Conservation (phyloP, 164 flowering plant genomes). For the Vitis amurensis region DNA sequence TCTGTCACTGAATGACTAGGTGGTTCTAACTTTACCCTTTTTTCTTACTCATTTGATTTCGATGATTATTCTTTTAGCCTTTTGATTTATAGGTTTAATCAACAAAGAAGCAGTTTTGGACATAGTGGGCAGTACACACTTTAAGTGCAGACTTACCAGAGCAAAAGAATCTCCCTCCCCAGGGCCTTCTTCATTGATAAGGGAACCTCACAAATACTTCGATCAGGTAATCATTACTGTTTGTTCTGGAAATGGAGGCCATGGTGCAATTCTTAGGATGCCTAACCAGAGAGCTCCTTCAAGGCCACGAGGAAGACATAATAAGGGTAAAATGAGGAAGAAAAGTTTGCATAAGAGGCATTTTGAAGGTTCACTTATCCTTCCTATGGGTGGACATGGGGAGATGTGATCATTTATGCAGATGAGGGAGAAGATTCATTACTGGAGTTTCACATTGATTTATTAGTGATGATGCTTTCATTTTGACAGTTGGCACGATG, state of each 20-base stretch:
- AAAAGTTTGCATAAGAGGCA: slow-evolving; percentile 64
- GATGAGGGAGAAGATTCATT: slow-evolving; percentile 77
- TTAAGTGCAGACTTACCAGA: slow-evolving; percentile 48
- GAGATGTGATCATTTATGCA: slow-evolving; percentile 82
- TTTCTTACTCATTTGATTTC: no score
- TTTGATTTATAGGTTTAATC: slow-evolving; percentile 29
- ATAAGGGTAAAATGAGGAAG: slow-evolving; percentile 44
- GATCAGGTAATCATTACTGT: slow-evolving; percentile 87
- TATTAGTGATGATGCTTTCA: no score
- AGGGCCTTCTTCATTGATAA: slow-evolving; percentile 34
- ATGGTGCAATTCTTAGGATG: slow-evolving; percentile 78
- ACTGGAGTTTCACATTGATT: slow-evolving; percentile 80
- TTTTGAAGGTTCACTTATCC: slow-evolving; percentile 82
- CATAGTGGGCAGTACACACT: slow-evolving; percentile 15
- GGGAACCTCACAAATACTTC: slow-evolving; percentile 88
- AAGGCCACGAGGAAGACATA: slow-evolving; percentile 44
- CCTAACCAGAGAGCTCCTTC: slow-evolving; percentile 39
- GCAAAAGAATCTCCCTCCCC: slow-evolving; percentile 43
- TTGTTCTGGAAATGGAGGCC: slow-evolving; percentile 96
- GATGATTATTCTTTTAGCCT: neutral
- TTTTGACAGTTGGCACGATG: no score
- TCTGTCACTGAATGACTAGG: no score
- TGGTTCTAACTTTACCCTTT: no score
- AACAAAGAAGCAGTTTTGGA: slow-evolving; percentile 6
- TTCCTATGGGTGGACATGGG: slow-evolving; percentile 97